phyloP scores from a whole-genome alignment of 495 filamentous ascomycete species.

The Penicillium goetzii region DNA sequence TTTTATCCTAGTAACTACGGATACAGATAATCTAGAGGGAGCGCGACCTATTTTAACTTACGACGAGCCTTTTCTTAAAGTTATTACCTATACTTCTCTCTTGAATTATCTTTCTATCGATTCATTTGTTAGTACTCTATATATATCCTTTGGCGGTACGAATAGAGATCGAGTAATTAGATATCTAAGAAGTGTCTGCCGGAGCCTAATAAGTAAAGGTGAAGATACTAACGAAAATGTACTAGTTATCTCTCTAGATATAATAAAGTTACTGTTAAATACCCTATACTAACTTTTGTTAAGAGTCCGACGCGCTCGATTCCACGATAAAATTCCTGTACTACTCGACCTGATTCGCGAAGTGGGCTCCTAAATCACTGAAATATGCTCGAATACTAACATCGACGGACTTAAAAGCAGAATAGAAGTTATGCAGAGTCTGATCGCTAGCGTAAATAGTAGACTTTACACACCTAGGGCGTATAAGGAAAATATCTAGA shows the following conservation, averaged over 20 bases:
- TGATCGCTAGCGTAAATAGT: constrained; percentile 13
- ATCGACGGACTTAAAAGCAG: constrained; percentile 16
- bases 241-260: constrained; percentile 10
- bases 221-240: neutral
- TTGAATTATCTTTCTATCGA: constrained; percentile 21
- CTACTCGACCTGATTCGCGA: constrained; percentile 4
- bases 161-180: constrained; percentile 26
- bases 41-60: neutral
- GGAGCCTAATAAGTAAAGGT: constrained; percentile 3
- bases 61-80: constrained; percentile 18
- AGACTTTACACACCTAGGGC: constrained; percentile 10
- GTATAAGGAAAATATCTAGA: constrained; percentile 3
- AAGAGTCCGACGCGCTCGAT: constrained; percentile 17
- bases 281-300: constrained; percentile 16
- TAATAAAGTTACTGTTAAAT: constrained; percentile 17
- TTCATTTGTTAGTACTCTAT: constrained; percentile 24
- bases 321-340: constrained; percentile 17
- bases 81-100: constrained; percentile 22
- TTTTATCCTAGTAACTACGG: constrained; percentile 21
- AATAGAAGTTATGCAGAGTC: constrained; percentile 20
- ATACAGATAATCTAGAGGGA: constrained; percentile 7
- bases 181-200: constrained; percentile 18
- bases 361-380: neutral
- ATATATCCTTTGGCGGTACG: constrained; percentile 16
- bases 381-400: constrained; percentile 17